Base-by-base conservation (phyloP, 495 filamentous ascomycete genomes). In the Podospora pseudopauciseta region DNA sequence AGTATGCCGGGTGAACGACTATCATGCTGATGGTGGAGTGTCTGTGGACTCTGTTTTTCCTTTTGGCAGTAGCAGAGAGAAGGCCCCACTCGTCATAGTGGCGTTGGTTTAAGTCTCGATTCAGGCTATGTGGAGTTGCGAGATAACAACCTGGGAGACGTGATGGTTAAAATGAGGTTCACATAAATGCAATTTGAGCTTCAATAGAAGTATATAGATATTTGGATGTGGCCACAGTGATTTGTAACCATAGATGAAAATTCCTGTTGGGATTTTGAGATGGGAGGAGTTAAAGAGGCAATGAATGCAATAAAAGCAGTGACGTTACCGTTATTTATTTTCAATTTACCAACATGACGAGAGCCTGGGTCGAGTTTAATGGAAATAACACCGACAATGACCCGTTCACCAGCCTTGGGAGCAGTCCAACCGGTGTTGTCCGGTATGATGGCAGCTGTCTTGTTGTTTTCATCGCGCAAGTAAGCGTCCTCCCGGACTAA, bases 1-100 rank as follows among this genome's bases (percentile, higher is more conserved):
- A 67, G 65, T 67, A 67, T 5, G 65, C 65, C 6, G 61, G 61
- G 34, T 63, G 61, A 15, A 63, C 61, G 32, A 39, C 61, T 23
- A 63, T 49, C 65, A 67, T 63, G 57, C 57, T 57, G 19, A 67
- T 58, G 20, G 2, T 16, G 2, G 39, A 49, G 39, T 49, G 9
- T 2, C 13, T 49, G 5, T 49, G 5, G 7, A 49, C 5, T 49
- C 9, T 16, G 13, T 49, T 49, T 11, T 49, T 49, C 39, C 2
- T 49, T 49, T 11, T 6, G 39, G 39, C 39, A 1, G 39, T 11
- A 16, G 39, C 39, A 13, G 39, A 49, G 5, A 49, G 9, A 13
- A 11, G 3, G 39, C 39, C 9, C 39, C 39, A 49, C 3, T 49
- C 39, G 9, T 49, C 39, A 13, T 49, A 49, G 39, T 49, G 39